Evolutionary conservation across 768 basidiomycete genomes (phyloP), one percentile per base, ranked within the genome.

Genomic region (Leccinellum rugosiceps): DNA sequence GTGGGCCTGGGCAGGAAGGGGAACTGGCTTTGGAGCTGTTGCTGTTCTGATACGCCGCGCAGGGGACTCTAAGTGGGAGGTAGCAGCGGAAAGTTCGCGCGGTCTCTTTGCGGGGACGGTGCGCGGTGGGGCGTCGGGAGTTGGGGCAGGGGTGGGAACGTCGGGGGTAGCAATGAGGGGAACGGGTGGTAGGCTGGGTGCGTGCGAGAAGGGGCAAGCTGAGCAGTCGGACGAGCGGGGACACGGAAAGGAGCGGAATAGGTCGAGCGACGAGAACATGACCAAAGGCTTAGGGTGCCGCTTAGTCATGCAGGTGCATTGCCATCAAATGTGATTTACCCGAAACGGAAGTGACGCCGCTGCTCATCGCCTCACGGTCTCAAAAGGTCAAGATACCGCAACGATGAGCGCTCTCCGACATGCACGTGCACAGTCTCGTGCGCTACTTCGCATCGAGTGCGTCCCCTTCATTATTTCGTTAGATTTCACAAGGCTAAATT

Each of bases 181-280:
- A 21, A 72, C 59, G 32, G 65, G 63, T 21, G 73, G 70, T 0
- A 71, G 71, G 11, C 77, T 60, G 8, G 68, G 49, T 0, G 72
- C 67, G 68, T 92, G 92, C 19, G 86, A 87, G 72, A 87, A 92
- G 15, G 88, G 61, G 68, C 92, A 94, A 26, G n/a, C 15, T 32
- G 74, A 66, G 66, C 90, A 91, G 38, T 69, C 56, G 3, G 65
- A 50, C 55, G 54, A 64, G 26, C 83, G 78, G 5, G 90, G 90
- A 74, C 90, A 92, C 8, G 78, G 68, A 11, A 86, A 62, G 5
- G 74, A 69, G 25, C 77, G 78, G 69, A 92, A 90, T 19, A 86
- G 77, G 8, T 78, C 77, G 5, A 80, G 68, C 3, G 79, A 74
- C 28, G 86, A 79, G 68, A 92, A 90, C 90, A 92, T 89, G 31